Evolutionary conservation across 2,329 filamentous ascomycete species (phyloP), one percentile per base, ranked within the genome.

Genomic region (Cladosporium cucumerinum): DNA sequence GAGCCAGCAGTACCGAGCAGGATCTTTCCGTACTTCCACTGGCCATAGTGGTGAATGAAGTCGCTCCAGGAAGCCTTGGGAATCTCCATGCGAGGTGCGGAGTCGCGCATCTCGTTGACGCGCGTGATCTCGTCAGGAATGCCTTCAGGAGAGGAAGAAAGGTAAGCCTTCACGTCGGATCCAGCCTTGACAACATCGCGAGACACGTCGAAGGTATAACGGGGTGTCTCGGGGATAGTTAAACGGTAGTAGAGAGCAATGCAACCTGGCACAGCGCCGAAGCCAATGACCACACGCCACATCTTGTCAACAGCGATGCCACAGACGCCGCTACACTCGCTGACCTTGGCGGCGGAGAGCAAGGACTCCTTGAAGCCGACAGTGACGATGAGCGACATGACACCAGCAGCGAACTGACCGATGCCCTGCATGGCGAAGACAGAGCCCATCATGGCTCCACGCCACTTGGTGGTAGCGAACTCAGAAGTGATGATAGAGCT

Each of bases 391-490:
- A 95, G 81, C 76, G 91, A 89, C 68, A 95, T 82, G 32, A 94
- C 85, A 55, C 90, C 90, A 57, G 89, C 91, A 28, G 82, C 82
- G 63, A 95, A 87, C 77, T 95, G 91, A 23, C 92, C 91, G 60
- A 95, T 84, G 69, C 91, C 91, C 76, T 96, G 91, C 90, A 93
- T 94, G 70, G 91, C 90, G 73, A 95, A 95, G 62, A 95, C 91
- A 18, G 90, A 84, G 36, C 87, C 90, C 88, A 96, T 93, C 89
- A 95, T 95, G 69, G 90, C 90, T 70, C 91, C 91, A 77, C 91
- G 82, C 87, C 90, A 93, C 78, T 89, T 92, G 61, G 91, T 94
- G 4, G 89, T 93, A 12, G 91, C 90, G 72, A 95, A 95, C 81
- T 95, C 91, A 5, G 91, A 92, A 6, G 91, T 94, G 72, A 95